These are phyloP conservation scores for Chlamydomonas applanata DNA, from an alignment of 139 green algal species.

Conservation along the genomic window DNA sequence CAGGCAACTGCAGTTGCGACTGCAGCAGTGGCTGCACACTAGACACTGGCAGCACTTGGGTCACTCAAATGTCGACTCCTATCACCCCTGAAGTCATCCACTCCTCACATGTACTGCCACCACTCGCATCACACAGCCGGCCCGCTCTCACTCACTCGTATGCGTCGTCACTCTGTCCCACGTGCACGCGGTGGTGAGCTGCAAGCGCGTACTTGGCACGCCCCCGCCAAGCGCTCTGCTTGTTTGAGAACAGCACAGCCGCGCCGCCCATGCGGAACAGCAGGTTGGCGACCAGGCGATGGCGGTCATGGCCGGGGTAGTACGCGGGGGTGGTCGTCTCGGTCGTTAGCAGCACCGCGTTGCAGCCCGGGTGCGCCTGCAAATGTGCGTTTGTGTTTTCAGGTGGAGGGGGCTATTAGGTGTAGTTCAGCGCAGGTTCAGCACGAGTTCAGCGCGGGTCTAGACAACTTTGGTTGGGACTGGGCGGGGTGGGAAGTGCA, in stretches of 20 bases:
- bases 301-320: conserved; percentile 53
- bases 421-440: background rate
- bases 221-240: background rate
- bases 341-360: conserved; percentile 54
- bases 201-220: conserved; percentile 42
- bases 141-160: conserved; percentile 39
- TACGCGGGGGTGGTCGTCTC: conserved; percentile 56
- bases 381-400: too few relatives aligned
- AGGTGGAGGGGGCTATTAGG: background rate
- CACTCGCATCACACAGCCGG: too few relatives aligned
- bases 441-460: background rate
- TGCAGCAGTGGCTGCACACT: too few relatives aligned
- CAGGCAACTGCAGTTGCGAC: too few relatives aligned
- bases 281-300: conserved; percentile 51
- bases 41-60: too few relatives aligned
- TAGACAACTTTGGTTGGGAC: too few relatives aligned
- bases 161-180: conserved; percentile 25
- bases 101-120: too few relatives aligned
- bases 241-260: conserved; percentile 52
- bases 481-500: too few relatives aligned
- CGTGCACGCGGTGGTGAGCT: conserved; percentile 36
- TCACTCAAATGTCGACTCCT: too few relatives aligned
- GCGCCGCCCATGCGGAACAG: conserved; percentile 59
- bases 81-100: too few relatives aligned
- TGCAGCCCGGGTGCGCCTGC: conserved; percentile 53